Percentiles rank a stretch among this genome's conserved stretches.
Evolutionary conservation across 345 rosid genomes (phyloP).

Genomic region (Cardiospermum halicacabum): DNA sequence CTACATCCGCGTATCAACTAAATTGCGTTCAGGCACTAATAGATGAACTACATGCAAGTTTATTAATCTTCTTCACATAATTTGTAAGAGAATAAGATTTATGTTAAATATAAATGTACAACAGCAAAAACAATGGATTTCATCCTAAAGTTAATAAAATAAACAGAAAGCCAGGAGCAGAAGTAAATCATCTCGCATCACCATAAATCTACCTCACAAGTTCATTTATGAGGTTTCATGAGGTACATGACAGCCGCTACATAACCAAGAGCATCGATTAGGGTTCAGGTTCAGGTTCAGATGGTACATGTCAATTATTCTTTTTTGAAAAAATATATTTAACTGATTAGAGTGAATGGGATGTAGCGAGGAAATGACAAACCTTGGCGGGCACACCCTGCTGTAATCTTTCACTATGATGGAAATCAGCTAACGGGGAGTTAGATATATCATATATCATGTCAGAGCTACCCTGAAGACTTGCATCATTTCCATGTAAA

Average conservation of each 20-base stretch:
- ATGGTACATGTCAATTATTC: neutral
- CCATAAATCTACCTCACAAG: neutral
- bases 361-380: slow-evolving; percentile 12
- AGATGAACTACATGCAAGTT: neutral
- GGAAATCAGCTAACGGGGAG: slow-evolving; percentile 81
- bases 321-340: neutral
- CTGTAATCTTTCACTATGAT: slow-evolving; percentile 57
- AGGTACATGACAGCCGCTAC: neutral
- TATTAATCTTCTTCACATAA: neutral
- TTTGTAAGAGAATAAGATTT: neutral
- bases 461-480: slow-evolving; percentile 35
- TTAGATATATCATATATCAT: slow-evolving; percentile 44
- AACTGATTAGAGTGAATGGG: neutral
- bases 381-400: slow-evolving; percentile 60
- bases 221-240: neutral
- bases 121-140: neutral
- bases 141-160: slow-evolving; percentile 6
- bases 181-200: neutral
- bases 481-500: slow-evolving; percentile 45
- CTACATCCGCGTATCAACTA: neutral
- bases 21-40: neutral
- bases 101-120: neutral
- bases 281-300: neutral
- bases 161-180: neutral
- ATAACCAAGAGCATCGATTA: neutral